phyloP scores from a whole-genome alignment of 441 rosid species.

The Bruguiera hainesii region DNA sequence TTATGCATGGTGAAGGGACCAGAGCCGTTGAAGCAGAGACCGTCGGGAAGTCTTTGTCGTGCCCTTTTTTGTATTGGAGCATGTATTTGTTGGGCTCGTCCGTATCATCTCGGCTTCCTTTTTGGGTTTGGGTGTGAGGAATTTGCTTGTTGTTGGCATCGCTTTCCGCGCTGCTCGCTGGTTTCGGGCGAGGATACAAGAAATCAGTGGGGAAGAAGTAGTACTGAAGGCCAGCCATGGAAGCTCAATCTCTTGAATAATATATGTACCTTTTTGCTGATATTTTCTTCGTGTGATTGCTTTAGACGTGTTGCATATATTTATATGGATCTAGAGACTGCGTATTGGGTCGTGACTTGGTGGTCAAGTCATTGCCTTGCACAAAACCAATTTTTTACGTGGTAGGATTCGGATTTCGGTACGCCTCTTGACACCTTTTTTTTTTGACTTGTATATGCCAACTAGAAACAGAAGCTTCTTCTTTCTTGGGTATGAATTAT shows the following conservation, averaged over 20 bases:
- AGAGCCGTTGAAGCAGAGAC: neutral
- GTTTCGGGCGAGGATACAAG: slow-evolving; percentile 31
- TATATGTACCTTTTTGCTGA: too few species aligned
- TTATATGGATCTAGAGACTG: too few species aligned
- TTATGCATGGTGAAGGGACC: neutral
- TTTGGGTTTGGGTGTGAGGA: neutral
- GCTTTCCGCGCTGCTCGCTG: neutral
- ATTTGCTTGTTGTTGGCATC: neutral
- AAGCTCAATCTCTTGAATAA: neutral
- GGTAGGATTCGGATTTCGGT: too few species aligned
- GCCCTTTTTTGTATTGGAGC: neutral
- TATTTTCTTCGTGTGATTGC: too few species aligned
- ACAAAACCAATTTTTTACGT: too few species aligned
- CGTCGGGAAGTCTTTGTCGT: neutral
- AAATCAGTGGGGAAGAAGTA: slow-evolving; percentile 47
- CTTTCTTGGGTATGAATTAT: too few species aligned
- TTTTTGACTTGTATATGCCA: too few species aligned
- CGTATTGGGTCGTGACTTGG: too few species aligned
- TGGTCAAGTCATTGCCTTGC: too few species aligned
- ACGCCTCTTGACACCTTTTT: too few species aligned
- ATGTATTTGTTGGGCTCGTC: neutral
- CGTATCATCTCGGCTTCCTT: neutral
- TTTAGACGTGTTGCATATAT: too few species aligned
- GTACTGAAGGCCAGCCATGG: slow-evolving; percentile 48
- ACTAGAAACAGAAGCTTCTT: too few species aligned